phyloP scores from a whole-genome alignment of 148 eudicot genomes.

The Rhododendron molle region DNA sequence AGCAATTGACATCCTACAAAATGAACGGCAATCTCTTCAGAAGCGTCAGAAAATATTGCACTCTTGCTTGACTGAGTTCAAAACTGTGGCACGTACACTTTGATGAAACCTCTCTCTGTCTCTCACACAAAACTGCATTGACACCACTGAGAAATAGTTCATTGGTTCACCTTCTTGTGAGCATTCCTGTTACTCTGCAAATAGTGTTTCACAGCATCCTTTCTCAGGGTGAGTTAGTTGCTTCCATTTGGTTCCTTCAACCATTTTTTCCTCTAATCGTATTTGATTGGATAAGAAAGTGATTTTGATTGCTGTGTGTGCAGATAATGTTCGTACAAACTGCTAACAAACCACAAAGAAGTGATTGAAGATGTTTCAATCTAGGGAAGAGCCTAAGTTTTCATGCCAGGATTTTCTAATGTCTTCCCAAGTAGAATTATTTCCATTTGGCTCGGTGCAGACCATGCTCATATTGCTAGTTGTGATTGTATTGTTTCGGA shows the following conservation, averaged over 20 bases:
- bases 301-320: background rate
- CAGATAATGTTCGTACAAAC: constrained; percentile 1
- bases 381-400: background rate
- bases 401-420: background rate
- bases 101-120: constrained; percentile 22
- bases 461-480: background rate
- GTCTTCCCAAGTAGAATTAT: background rate
- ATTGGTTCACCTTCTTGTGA: constrained; percentile 3
- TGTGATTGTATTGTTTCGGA: background rate
- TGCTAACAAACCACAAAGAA: background rate
- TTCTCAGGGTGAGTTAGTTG: constrained; percentile 10
- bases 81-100: constrained; percentile 64
- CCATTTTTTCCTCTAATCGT: background rate
- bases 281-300: background rate
- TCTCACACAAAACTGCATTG: background rate
- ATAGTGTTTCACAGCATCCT: background rate
- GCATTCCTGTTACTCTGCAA: background rate
- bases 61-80: constrained; percentile 88
- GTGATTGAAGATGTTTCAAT: constrained; percentile 1
- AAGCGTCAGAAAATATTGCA: constrained; percentile 88
- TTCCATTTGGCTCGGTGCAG: background rate
- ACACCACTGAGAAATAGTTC: background rate
- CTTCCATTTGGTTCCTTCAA: background rate
- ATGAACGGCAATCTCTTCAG: constrained; percentile 69
- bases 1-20: constrained; percentile 72